A percentile compares a stretch with the other conserved stretches of the same genome.
Conservation (phyloP, 2,329 filamentous ascomycete species). For the Waltergamsia citrina region DNA sequence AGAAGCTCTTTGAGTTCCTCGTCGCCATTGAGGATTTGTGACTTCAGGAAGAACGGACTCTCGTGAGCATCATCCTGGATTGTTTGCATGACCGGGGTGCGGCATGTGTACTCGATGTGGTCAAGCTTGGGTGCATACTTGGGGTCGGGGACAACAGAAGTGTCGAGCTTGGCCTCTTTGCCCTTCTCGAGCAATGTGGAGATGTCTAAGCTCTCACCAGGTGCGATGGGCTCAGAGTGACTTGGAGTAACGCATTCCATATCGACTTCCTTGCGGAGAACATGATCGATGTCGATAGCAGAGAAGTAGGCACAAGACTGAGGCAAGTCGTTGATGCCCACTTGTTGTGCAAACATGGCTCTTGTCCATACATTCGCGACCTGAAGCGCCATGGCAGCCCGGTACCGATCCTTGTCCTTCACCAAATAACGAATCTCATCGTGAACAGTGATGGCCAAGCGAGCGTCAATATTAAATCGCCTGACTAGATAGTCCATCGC, state of each 20-base stretch:
- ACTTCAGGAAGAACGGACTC: slow-evolving; percentile 55
- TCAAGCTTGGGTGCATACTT: slow-evolving; percentile 46
- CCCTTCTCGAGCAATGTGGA: slow-evolving; percentile 66
- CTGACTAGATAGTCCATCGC: slow-evolving; percentile 89
- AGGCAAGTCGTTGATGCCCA: slow-evolving; percentile 90
- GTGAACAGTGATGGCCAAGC: slow-evolving; percentile 88
- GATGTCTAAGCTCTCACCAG: slow-evolving; percentile 84
- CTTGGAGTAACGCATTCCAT: slow-evolving; percentile 95
- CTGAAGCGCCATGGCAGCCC: slow-evolving; percentile 85
- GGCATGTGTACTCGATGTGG: slow-evolving; percentile 56
- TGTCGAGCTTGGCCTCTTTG: slow-evolving; percentile 57
- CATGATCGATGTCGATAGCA: slow-evolving; percentile 88
- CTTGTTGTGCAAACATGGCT: slow-evolving; percentile 94
- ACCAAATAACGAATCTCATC: slow-evolving; percentile 96
- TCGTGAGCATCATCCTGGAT: slow-evolving; percentile 41
- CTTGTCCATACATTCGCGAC: slow-evolving; percentile 93
- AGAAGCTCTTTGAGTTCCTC: slow-evolving; percentile 66
- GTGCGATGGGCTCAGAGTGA: slow-evolving; percentile 66
- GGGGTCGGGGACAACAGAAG: slow-evolving; percentile 45
- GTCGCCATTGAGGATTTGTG: slow-evolving; percentile 72
- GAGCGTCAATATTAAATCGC: slow-evolving; percentile 75
- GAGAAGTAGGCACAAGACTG: slow-evolving; percentile 94
- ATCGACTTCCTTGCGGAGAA: slow-evolving; percentile 95
- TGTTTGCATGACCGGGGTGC: slow-evolving; percentile 70
- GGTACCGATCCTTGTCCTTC: slow-evolving; percentile 75